A percentile compares a stretch with the other conserved stretches of the same genome.
Conservation (phyloP, 1,139 yeast species). For the Pichia cactophila region DNA sequence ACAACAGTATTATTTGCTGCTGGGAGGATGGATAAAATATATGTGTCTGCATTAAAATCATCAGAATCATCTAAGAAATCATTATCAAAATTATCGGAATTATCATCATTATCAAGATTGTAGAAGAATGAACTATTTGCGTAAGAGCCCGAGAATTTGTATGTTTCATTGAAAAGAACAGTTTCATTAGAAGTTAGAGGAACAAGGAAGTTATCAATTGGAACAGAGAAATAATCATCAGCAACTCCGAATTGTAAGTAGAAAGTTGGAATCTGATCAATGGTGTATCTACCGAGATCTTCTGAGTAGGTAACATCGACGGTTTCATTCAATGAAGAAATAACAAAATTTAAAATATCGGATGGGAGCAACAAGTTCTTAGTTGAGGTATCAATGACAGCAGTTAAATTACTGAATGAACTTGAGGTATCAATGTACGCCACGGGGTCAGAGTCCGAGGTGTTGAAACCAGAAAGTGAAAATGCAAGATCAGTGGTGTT, state of each 20-base stretch:
- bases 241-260: constrained; percentile 44
- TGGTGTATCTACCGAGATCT: constrained; percentile 28
- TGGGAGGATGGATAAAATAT: constrained; percentile 12
- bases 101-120: neutral
- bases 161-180: constrained; percentile 4
- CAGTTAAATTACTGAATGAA: constrained; percentile 33
- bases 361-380: constrained; percentile 46
- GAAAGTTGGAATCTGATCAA: constrained; percentile 23
- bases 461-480: constrained; percentile 8
- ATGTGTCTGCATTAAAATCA: neutral
- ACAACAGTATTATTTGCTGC: constrained; percentile 22
- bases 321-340: constrained; percentile 31
- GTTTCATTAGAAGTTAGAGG: constrained; percentile 20
- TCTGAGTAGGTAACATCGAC: constrained; percentile 22
- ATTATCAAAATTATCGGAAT: neutral
- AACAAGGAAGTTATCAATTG: constrained; percentile 27
- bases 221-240: constrained; percentile 32
- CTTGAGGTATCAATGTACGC: constrained; percentile 15
- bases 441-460: neutral
- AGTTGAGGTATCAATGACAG: constrained; percentile 32
- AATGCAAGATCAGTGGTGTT: constrained; percentile 25
- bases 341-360: constrained; percentile 33
- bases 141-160: neutral
- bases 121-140: constrained; percentile 10
- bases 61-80: neutral